A percentile compares a stretch with the other conserved stretches of the same genome.
These are phyloP conservation scores for Mycena floridula DNA, from an alignment of 768 basidiomycete species.

Conservation along the genomic window DNA sequence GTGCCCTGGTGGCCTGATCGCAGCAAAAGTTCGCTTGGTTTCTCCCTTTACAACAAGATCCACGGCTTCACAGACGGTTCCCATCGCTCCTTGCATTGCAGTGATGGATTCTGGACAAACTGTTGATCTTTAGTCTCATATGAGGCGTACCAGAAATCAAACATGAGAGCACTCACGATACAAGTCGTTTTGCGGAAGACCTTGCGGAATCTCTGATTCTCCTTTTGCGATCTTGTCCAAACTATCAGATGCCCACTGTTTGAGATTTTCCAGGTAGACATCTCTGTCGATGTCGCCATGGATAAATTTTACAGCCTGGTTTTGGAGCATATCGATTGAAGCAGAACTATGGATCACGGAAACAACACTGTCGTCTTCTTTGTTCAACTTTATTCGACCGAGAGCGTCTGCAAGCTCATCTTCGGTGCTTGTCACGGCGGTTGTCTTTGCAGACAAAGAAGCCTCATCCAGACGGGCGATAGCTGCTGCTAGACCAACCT, in stretches of 20 bases:
- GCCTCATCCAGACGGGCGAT: slow-evolving; percentile 62
- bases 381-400: slow-evolving; percentile 14
- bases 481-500: slow-evolving; percentile 75
- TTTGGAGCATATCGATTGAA: slow-evolving; percentile 45
- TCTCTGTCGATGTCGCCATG: slow-evolving; percentile 68
- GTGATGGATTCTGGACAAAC: slow-evolving; percentile 75
- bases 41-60: slow-evolving; percentile 46
- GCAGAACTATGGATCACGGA: slow-evolving; percentile 48
- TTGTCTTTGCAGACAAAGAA: slow-evolving; percentile 14
- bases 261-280: slow-evolving; percentile 59
- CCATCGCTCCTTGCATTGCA: slow-evolving; percentile 78
- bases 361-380: slow-evolving; percentile 13
- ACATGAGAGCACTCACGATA: slow-evolving; percentile 51
- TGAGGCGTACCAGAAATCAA: not conserved
- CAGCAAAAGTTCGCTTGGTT: slow-evolving; percentile 63
- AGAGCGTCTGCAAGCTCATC: slow-evolving; percentile 1
- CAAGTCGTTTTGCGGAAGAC: slow-evolving; percentile 70
- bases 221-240: slow-evolving; percentile 52
- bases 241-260: slow-evolving; percentile 54
- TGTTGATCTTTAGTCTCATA: slow-evolving; percentile 19
- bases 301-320: slow-evolving; percentile 65
- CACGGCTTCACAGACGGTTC: slow-evolving; percentile 84
- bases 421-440: slow-evolving; percentile 17
- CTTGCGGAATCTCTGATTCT: slow-evolving; percentile 71
- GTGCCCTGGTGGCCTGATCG: slow-evolving; percentile 87